A percentile compares a stretch with the other conserved stretches of the same genome.
phyloP scores from a whole-genome alignment of 768 basidiomycete genomes.

The Russula earlei region DNA sequence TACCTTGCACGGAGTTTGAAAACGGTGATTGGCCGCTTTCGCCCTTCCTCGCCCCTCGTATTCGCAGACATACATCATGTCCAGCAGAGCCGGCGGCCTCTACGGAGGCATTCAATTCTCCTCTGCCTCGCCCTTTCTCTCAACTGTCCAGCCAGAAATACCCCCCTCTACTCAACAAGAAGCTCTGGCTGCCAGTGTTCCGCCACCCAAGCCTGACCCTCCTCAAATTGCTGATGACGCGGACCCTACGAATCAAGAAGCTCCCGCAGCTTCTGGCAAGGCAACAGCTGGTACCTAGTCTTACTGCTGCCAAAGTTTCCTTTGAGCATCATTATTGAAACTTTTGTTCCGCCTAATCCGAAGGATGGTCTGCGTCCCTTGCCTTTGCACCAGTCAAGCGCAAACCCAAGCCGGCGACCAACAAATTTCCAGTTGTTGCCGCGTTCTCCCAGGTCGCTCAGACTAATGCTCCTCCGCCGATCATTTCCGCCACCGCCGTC shows the following conservation, averaged over 20 bases:
- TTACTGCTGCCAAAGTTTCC: constrained; percentile 31
- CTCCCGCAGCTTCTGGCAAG: constrained; percentile 33
- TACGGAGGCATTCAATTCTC: constrained; percentile 86
- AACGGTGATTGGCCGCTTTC: neutral
- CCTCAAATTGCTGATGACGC: constrained; percentile 23
- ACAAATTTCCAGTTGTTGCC: constrained; percentile 55
- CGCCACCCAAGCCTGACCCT: constrained; percentile 24
- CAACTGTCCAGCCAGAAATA: constrained; percentile 32
- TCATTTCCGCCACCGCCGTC: constrained; percentile 49
- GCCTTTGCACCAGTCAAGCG: constrained; percentile 71
- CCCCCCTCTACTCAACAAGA: constrained; percentile 27
- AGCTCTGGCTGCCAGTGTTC: constrained; percentile 19
- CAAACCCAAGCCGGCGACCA: constrained; percentile 47
- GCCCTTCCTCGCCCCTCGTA: neutral
- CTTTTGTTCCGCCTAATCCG: constrained; percentile 22
- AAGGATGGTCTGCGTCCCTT: constrained; percentile 86
- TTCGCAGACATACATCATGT: constrained; percentile 37
- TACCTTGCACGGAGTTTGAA: neutral
- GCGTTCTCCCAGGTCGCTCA: constrained; percentile 25
- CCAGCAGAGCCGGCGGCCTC: constrained; percentile 71
- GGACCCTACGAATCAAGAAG: constrained; percentile 20
- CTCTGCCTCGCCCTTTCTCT: constrained; percentile 46
- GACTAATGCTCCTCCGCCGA: constrained; percentile 21
- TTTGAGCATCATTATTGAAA: constrained; percentile 15
- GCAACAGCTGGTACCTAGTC: constrained; percentile 48